These are phyloP conservation scores for Wallacemonas sp. DNA, from an alignment of 208 protist genomes.

Conservation along the genomic window DNA sequence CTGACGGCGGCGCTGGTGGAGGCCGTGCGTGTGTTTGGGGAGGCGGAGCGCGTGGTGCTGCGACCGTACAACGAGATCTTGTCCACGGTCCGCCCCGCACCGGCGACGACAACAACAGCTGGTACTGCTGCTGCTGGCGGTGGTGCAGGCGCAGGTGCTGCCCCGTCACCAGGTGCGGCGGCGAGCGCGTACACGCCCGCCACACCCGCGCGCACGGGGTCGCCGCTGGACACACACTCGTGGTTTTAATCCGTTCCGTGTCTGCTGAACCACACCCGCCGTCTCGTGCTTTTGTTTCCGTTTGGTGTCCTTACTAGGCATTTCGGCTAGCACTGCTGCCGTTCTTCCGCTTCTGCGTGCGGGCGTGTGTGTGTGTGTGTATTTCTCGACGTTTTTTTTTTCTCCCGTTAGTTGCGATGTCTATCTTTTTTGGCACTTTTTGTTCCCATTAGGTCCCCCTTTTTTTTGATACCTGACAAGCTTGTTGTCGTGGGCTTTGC, in stretches of 20 bases:
- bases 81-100: not conserved
- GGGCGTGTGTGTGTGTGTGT: slow-evolving; percentile 21
- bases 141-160: not conserved
- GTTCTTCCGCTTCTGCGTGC: not conserved
- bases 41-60: slow-evolving; percentile 51
- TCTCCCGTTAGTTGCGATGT: too few relatives aligned
- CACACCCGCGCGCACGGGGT: not conserved
- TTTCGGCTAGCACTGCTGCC: not conserved
- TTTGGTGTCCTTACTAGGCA: slow-evolving; percentile 1
- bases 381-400: not conserved
- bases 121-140: not conserved
- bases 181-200: not conserved
- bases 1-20: slow-evolving; percentile 32
- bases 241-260: not conserved
- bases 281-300: not conserved
- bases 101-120: not conserved
- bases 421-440: not conserved
- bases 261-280: not conserved
- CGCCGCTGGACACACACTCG: not conserved
- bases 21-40: slow-evolving; percentile 35
- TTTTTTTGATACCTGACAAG: slow-evolving; percentile 7
- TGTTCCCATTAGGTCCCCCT: too few relatives aligned
- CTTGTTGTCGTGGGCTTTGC: not conserved
- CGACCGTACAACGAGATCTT: slow-evolving; percentile 66
- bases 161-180: not conserved